Percentiles rank a stretch among this genome's conserved stretches.
These are phyloP conservation scores for Alternaria sp. DNA, from an alignment of 2,329 filamentous ascomycete genomes.

Conservation along the genomic window DNA sequence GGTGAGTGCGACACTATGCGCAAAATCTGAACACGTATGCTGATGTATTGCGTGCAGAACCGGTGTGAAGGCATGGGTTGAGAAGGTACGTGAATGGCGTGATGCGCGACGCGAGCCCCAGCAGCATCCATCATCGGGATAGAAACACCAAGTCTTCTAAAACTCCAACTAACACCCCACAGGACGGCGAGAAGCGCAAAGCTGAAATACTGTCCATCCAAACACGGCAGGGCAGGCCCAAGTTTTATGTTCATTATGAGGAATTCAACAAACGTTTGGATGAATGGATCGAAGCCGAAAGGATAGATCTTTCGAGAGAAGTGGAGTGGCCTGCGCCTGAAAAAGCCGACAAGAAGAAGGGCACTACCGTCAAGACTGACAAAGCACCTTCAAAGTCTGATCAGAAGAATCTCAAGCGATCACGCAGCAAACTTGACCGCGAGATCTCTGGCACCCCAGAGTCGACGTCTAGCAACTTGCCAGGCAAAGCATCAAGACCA, in stretches of 20 bases:
- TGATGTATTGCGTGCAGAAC: constrained; percentile 59
- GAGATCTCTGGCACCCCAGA: constrained; percentile 66
- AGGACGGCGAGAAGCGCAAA: constrained; percentile 84
- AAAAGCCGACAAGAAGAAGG: constrained; percentile 86
- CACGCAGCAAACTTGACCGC: constrained; percentile 57
- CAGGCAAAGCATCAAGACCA: constrained; percentile 56
- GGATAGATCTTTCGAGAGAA: constrained; percentile 87
- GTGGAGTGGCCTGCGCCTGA: constrained; percentile 97
- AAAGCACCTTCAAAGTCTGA: constrained; percentile 55
- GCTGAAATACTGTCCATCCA: constrained; percentile 97
- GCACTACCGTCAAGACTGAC: constrained; percentile 56
- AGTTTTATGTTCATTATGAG: constrained; percentile 97
- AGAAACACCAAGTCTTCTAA: background rate
- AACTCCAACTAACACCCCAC: constrained; percentile 24
- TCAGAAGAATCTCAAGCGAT: constrained; percentile 57
- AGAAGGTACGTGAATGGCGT: constrained; percentile 64
- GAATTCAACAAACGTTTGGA: constrained; percentile 93
- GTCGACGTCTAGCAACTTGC: constrained; percentile 59
- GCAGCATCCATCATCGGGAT: constrained; percentile 24
- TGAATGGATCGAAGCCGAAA: constrained; percentile 85
- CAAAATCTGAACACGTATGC: constrained; percentile 35
- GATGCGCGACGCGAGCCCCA: constrained; percentile 13
- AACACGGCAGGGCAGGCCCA: constrained; percentile 84
- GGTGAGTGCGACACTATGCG: constrained; percentile 61
- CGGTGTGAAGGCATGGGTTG: constrained; percentile 72